phyloP scores from a whole-genome alignment of 257 asterid species.

The Solanum bukasovii region DNA sequence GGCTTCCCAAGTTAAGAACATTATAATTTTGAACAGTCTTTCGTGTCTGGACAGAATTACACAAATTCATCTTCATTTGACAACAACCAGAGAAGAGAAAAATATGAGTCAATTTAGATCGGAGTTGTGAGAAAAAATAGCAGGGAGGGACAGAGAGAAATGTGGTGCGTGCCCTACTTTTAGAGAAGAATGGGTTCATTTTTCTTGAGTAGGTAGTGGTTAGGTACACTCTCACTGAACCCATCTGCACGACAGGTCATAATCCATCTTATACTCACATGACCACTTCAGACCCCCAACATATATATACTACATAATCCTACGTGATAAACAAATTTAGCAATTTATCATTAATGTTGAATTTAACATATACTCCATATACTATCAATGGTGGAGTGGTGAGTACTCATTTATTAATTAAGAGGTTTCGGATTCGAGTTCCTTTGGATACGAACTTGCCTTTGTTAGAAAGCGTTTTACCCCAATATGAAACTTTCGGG shows the following conservation, averaged over 20 bases:
- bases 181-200: not conserved
- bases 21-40: not conserved
- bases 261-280: not conserved
- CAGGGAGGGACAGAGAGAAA: not conserved
- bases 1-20: not conserved
- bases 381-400: too few relatives aligned
- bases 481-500: too few relatives aligned
- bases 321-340: not conserved
- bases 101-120: not conserved
- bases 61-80: not conserved
- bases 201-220: not conserved
- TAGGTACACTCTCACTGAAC: not conserved
- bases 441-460: rapidly evolving
- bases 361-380: too few relatives aligned
- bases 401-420: too few relatives aligned
- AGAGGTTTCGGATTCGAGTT: too few relatives aligned
- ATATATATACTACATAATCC: not conserved
- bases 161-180: not conserved
- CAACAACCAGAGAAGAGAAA: not conserved
- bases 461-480: too few relatives aligned
- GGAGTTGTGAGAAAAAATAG: not conserved
- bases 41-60: not conserved
- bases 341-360: too few relatives aligned
- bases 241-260: not conserved
- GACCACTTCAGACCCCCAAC: not conserved